These are phyloP conservation scores for Wickerhamomyces xylosicus DNA, from an alignment of 805 yeast genomes.

Conservation along the genomic window DNA sequence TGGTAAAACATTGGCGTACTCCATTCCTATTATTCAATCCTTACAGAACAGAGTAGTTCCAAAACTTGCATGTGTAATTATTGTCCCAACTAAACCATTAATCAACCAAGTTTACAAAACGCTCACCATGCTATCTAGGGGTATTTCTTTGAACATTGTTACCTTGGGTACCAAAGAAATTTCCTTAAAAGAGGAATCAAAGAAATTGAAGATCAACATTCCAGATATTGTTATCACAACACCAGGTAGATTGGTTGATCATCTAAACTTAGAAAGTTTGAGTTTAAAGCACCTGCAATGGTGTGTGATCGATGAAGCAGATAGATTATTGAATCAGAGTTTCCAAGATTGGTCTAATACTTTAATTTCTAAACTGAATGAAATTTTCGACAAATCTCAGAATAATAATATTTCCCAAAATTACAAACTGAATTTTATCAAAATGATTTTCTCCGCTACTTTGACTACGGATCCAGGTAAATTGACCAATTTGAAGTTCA, in stretches of 20 bases:
- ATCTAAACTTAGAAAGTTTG: constrained; percentile 33
- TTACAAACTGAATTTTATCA: constrained; percentile 30
- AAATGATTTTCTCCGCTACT: constrained; percentile 86
- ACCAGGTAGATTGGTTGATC: constrained; percentile 81
- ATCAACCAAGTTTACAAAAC: constrained; percentile 72
- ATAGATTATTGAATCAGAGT: constrained; percentile 71
- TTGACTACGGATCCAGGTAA: constrained; percentile 89
- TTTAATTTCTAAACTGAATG: constrained; percentile 26
- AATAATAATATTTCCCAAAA: constrained; percentile 14
- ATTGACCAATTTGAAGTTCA: constrained; percentile 58
- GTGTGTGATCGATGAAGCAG: constrained; percentile 76
- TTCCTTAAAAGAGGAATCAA: constrained; percentile 52
- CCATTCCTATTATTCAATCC: constrained; percentile 71
- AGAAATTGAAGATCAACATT: constrained; percentile 30
- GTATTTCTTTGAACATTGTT: constrained; percentile 55
- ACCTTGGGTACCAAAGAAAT: constrained; percentile 44
- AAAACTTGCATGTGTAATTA: constrained; percentile 58
- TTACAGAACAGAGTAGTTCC: constrained; percentile 59
- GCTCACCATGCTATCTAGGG: constrained; percentile 46
- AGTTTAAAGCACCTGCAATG: constrained; percentile 44
- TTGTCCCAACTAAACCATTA: constrained; percentile 88
- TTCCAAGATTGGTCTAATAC: constrained; percentile 85
- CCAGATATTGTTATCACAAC: constrained; percentile 68
- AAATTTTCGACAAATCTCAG: constrained; percentile 22
- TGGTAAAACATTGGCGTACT: constrained; percentile 88